These are phyloP conservation scores for Acer campestre DNA, from an alignment of 345 rosid species.

Conservation along the genomic window DNA sequence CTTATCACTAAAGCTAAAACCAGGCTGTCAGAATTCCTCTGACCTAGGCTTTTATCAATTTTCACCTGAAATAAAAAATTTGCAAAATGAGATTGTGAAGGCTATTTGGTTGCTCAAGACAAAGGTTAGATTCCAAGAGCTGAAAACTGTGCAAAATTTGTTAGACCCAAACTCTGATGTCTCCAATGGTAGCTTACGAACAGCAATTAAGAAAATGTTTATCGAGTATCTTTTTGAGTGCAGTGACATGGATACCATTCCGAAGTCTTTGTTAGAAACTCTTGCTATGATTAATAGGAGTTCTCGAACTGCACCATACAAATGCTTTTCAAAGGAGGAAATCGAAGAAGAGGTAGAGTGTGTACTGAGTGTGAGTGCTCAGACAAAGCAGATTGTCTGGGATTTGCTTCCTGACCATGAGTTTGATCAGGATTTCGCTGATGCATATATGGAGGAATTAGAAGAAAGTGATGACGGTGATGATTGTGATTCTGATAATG, in stretches of 20 bases:
- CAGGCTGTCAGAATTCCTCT: conserved; percentile 34
- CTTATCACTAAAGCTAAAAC: conserved; percentile 52
- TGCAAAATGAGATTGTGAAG: conserved; percentile 74
- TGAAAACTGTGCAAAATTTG: conserved; percentile 53
- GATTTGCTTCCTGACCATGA: conserved; percentile 58
- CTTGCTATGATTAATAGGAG: conserved; percentile 61
- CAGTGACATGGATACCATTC: conserved; percentile 61
- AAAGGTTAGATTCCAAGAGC: conserved; percentile 50
- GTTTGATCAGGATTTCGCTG: conserved; percentile 57
- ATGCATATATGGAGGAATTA: conserved; percentile 77
- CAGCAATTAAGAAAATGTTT: conserved; percentile 56
- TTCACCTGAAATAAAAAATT: conserved; percentile 50
- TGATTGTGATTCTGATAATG: conserved; percentile 18
- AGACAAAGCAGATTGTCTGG: conserved; percentile 61
- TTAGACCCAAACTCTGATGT: conserved; percentile 56
- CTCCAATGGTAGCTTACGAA: conserved; percentile 45
- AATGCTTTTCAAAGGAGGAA: conserved; percentile 42
- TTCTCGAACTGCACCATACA: conserved; percentile 29
- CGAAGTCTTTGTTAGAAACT: conserved; percentile 57
- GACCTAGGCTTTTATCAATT: conserved; percentile 42
- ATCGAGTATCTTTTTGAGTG: conserved; percentile 76
- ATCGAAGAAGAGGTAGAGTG: conserved; percentile 71
- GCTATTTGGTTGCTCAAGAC: conserved; percentile 59
- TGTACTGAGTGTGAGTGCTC: conserved; percentile 72
- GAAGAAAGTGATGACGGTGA: conserved; percentile 61